phyloP scores from a whole-genome alignment of 257 asterid genomes.

The Cruciata laevipes region DNA sequence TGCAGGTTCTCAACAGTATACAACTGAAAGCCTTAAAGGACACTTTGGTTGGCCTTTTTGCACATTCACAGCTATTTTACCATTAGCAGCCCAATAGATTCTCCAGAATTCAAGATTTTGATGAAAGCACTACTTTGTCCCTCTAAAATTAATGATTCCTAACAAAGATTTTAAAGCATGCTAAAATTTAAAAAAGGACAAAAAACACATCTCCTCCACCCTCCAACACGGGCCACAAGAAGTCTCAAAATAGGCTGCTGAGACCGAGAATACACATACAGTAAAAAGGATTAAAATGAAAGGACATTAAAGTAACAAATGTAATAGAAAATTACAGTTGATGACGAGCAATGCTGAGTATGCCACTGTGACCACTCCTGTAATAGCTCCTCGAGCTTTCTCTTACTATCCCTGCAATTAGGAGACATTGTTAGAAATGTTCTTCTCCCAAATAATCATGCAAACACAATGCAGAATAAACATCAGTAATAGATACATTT shows the following conservation, averaged over 20 bases:
- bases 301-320: not conserved
- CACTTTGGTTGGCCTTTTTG: not conserved
- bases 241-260: not conserved
- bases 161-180: not conserved
- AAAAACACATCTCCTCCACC: not conserved
- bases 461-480: not conserved
- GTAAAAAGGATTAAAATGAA: not conserved
- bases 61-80: not conserved
- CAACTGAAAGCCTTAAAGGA: not conserved
- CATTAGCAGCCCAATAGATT: not conserved
- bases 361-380: conserved; percentile 95
- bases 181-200: not conserved
- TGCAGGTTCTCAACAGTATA: too few species aligned
- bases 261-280: not conserved
- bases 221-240: not conserved
- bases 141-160: not conserved
- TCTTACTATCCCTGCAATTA: conserved; percentile 71
- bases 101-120: not conserved
- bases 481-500: not conserved
- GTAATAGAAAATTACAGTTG: conserved; percentile 34
- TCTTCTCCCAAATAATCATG: not conserved
- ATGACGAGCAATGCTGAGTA: conserved; percentile 51
- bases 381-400: conserved; percentile 77
- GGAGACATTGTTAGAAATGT: not conserved
- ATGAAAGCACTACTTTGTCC: not conserved